Evolutionary conservation across 2,329 filamentous ascomycete genomes (phyloP), one percentile per base, ranked within the genome.

Genomic region (Trichocomaceae sp.): DNA sequence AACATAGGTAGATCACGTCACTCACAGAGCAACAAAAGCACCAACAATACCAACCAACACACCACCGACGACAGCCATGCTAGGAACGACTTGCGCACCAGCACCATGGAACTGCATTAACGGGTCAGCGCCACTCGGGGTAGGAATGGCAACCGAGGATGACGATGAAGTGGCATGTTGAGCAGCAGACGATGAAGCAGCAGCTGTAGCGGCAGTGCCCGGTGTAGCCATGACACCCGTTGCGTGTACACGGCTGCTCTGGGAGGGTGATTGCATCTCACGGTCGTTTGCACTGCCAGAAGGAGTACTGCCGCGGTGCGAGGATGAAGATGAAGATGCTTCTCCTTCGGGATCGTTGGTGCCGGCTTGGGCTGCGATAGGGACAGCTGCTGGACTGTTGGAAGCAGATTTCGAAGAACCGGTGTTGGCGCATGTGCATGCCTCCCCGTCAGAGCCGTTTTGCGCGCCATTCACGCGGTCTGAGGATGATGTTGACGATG

Each of bases 71-170:
- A 52, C 15, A 26, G n/a, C 52, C 50, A 56, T 37, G 45, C 54
- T 52, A 2, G 54, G 54, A 4, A 56, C 17, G 6, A 49, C 15
- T 20, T 56, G 54, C 26, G 13, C 47, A 22, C 54, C 54, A 5
- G 54, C 50, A n/a, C 54, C 54, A 37, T 22, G 33, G 50, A 56
- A 56, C 4, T 50, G n/a, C n/a, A 37, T 20, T 31, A 39, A 56
- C 1, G 54, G 44, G 42, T 52, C 49, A 29, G 54, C 54, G 19
- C 44, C 54, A 20, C 35, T 56, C 8, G 54, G 54, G 2, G 5
- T 44, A 7, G 54, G 42, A 13, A 29, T 29, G 12, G 42, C 41
- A 23, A 19, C 15, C 6, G 22, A 31, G 1, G 54, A 49, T 12
- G 44, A 39, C 9, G 45, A 10, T 6, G 54, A 45, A 8, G 54